Base-by-base conservation (phyloP, 331 rosid genomes). In the Quercus lobata region DNA sequence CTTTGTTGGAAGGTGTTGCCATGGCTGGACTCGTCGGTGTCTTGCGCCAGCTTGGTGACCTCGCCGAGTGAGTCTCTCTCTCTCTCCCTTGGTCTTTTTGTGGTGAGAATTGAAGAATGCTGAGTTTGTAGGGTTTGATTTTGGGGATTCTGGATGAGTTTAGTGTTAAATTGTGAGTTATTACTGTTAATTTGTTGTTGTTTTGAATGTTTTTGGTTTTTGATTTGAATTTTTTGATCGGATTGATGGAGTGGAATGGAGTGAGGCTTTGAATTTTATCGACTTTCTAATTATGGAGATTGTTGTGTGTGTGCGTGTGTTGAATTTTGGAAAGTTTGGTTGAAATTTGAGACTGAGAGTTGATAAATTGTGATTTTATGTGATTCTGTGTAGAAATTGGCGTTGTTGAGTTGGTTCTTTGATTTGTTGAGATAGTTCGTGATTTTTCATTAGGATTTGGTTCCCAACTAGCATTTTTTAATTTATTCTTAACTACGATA, bases 21-120 rank as follows among this genome's bases (percentile, higher is more conserved):
- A 89, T 93, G 94, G 91, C 94, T 1, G 98, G 94, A 61, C 95
- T 96, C 35, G 97, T 89, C 53, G 99, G 98, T 3, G 89, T 93
- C 66, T 85, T 96, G 79, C 99, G 99, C 69, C 99, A 96, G 85
- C 98, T 96, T 78, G 99, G 98, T 2, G 99, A 96, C 91, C 97
- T 96, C 30, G 90, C 99, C 5, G 97, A 92, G 99, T 96, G 32
- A 86, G 91, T 75, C 69, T 72, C 54, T 12, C 68, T 49, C 76
- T 2, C 55, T 54, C 3, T 34, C 55, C 18, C 22, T 37, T 72
- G 35, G 35, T 81, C 21, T 57, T 52, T 37, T 78, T 34, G 80
- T 55, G 77, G 52, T 73, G 19, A 17, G 25, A 15, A 12, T 21
- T 37, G 21, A 17, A 53, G 55, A 79, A 65, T 78, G 82, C 65